These are phyloP conservation scores for Zarea fungicola DNA, from an alignment of 2,329 filamentous ascomycete genomes.

Conservation along the genomic window DNA sequence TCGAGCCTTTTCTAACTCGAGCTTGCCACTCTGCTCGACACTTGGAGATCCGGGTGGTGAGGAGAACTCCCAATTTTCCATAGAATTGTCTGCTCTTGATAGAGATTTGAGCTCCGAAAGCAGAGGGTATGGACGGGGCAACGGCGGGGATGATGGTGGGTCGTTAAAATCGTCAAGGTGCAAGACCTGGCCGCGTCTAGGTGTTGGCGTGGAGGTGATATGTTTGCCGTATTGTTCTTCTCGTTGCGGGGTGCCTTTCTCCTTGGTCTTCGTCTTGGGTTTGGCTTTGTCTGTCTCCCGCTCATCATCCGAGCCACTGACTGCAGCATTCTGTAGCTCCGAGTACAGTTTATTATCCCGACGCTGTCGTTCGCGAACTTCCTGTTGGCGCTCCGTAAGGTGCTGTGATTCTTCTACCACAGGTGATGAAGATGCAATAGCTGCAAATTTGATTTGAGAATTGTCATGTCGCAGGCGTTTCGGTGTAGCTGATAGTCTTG, in stretches of 20 bases:
- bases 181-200: constrained; percentile 48
- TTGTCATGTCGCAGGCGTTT: constrained; percentile 68
- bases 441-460: constrained; percentile 73
- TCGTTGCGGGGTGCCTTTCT: constrained; percentile 42
- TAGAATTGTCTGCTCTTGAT: constrained; percentile 30
- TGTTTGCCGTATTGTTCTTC: constrained; percentile 43
- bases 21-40: not conserved
- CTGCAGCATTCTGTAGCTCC: constrained; percentile 42
- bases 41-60: constrained; percentile 51
- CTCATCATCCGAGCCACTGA: constrained; percentile 10
- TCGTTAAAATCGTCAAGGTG: constrained; percentile 47
- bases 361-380: constrained; percentile 68
- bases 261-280: constrained; percentile 20
- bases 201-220: constrained; percentile 56
- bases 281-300: not conserved
- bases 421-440: constrained; percentile 56
- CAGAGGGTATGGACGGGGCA: constrained; percentile 48
- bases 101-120: constrained; percentile 47
- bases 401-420: constrained; percentile 60
- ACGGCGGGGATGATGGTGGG: constrained; percentile 54
- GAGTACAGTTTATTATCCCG: constrained; percentile 64
- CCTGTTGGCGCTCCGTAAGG: constrained; percentile 73
- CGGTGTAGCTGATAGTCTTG: constrained; percentile 34
- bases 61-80: constrained; percentile 49
- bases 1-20: not conserved